Base-by-base conservation (phyloP, 1,139 yeast genomes). In the Blastobotrys capitulatus region DNA sequence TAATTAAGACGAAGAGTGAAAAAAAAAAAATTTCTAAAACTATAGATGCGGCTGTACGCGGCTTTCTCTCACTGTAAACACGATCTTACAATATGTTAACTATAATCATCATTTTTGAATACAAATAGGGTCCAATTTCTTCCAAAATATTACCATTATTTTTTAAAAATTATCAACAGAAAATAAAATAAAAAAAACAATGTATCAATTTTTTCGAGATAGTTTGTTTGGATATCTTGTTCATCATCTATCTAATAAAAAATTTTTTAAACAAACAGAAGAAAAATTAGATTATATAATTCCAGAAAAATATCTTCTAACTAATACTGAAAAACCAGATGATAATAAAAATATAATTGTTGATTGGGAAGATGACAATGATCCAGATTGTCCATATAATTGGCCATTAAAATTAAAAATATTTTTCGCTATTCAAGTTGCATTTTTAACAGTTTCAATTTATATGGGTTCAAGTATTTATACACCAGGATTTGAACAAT, bases 381-480 rank as follows among this genome's bases (percentile, higher is more conserved):
- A 79, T 55, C 79, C 80, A 0, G 81, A 76, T 44, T 71, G 79
- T 57, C 86, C 87, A 1, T 61, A 64, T 39, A 82, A 81, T 60
- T 82, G 85, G 83, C 68, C 79, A 0, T 26, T 60, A 0, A 36
- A 50, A 10, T 65, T 66, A 42, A 79, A 77, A 58, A 46, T 65
- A 0, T 47, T 75, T 20, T 69, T 78, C 39, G 63, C 73, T 1
- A 16, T 72, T 7, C 66, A 73, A 51, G 67, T 78, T 29, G 70
- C 74, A 44, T 50, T 77, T 36, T 67, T 81, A 50, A 78, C 85
- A 1, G 63, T 72, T 3, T 69, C 77, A 4, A 80, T 79, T 2
- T 82, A 82, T 57, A 77, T 79, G 74, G 83, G 80, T 5, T 73
- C 85, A n/a, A n/a, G n/a, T n/a, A n/a, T n/a, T n/a, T n/a, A n/a